Evolutionary conservation across 495 filamentous ascomycete genomes (phyloP).

Genomic region (Lasiosphaeris hirsuta): DNA sequence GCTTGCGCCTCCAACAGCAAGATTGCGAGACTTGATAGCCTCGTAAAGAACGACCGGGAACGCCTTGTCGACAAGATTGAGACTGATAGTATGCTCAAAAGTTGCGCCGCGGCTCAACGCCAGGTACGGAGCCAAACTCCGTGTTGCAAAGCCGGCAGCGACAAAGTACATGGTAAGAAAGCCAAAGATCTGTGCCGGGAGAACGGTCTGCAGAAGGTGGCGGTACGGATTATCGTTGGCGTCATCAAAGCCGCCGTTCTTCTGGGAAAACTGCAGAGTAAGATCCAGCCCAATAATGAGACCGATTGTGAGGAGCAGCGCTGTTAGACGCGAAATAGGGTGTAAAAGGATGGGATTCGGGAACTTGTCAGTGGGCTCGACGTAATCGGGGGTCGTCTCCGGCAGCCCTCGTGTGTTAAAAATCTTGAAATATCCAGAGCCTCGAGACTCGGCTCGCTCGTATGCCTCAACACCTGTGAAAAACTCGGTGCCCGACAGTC

Average conservation of each 20-base stretch:
- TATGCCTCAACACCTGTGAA: slow-evolving; percentile 24
- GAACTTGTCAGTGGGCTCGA: slow-evolving; percentile 11
- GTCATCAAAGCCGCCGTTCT: slow-evolving; percentile 21
- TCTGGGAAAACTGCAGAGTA: slow-evolving; percentile 17
- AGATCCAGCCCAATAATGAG: slow-evolving; percentile 22
- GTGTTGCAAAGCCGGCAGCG: slow-evolving; percentile 11
- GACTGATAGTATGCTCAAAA: slow-evolving; percentile 16
- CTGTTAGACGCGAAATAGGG: slow-evolving; percentile 10
- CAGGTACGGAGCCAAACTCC: slow-evolving; percentile 19
- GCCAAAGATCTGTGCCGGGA: slow-evolving; percentile 18
- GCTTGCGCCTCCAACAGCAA: slow-evolving; percentile 12
- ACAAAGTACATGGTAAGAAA: slow-evolving; percentile 17
- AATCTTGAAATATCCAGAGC: slow-evolving; percentile 22
- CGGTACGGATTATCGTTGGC: slow-evolving; percentile 14
- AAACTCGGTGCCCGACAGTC: slow-evolving; percentile 14
- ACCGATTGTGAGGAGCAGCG: slow-evolving; percentile 8
- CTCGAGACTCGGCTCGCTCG: slow-evolving; percentile 11
- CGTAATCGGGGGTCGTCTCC: slow-evolving; percentile 7
- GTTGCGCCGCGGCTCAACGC: slow-evolving; percentile 8
- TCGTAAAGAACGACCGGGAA: slow-evolving; percentile 13
- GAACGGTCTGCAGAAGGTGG: slow-evolving; percentile 25
- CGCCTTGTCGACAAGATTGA: slow-evolving; percentile 21
- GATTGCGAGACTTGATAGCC: slow-evolving; percentile 13
- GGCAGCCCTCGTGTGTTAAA: slow-evolving; percentile 5
- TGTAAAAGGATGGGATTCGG: slow-evolving; percentile 17